Evolutionary conservation across 1,139 yeast species (phyloP).

Genomic region (Nakaseomyces uthaithaninus): DNA sequence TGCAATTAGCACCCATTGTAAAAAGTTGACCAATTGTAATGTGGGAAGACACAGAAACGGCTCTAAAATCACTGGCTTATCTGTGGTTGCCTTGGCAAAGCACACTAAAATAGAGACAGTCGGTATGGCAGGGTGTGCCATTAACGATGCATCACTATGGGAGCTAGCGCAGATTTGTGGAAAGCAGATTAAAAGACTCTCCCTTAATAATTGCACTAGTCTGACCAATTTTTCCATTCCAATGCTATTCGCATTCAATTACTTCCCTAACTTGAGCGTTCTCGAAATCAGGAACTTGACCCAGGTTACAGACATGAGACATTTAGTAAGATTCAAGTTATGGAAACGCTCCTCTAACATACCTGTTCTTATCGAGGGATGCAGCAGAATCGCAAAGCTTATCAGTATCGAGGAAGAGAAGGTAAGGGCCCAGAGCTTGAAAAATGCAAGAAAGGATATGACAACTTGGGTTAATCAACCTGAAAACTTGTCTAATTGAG

Average conservation of each 20-base stretch:
- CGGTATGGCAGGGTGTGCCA: constrained; percentile 82
- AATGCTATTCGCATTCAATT: constrained; percentile 44
- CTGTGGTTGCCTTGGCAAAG: constrained; percentile 50
- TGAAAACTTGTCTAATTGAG: no score
- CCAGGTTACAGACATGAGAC: constrained; percentile 49
- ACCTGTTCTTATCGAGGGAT: constrained; percentile 63
- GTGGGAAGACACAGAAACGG: constrained; percentile 75
- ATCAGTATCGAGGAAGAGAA: constrained; percentile 55
- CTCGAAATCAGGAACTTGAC: constrained; percentile 65
- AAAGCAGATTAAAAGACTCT: constrained; percentile 50
- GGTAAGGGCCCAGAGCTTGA: constrained; percentile 49
- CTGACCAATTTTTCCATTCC: constrained; percentile 65
- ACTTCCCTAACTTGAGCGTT: constrained; percentile 57
- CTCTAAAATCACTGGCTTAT: constrained; percentile 59
- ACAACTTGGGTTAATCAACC: constrained; percentile 45
- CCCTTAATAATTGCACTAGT: constrained; percentile 65
- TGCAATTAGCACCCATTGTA: constrained; percentile 54
- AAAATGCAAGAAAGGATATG: constrained; percentile 47
- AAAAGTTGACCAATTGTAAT: constrained; percentile 49
- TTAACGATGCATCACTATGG: constrained; percentile 74
- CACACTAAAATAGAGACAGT: constrained; percentile 55
- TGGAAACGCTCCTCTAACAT: constrained; percentile 46
- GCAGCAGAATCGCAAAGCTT: constrained; percentile 56
- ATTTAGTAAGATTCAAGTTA: constrained; percentile 61
- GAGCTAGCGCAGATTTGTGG: constrained; percentile 63